Evolutionary conservation across 106 monocot genomes (phyloP).

Genomic region (Triglochin maritima): DNA sequence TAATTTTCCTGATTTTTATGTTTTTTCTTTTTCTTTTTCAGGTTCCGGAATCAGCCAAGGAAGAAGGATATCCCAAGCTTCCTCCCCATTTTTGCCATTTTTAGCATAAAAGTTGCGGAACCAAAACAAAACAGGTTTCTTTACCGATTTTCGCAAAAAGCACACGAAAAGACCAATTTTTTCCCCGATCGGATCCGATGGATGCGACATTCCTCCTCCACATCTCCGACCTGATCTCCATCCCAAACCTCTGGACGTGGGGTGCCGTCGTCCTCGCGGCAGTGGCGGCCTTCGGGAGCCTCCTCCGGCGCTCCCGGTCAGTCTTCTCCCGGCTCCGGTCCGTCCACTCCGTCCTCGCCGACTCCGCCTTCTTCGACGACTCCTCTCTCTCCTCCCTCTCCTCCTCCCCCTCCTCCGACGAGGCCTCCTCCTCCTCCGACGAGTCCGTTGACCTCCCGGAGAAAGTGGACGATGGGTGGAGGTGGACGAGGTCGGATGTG

Average conservation of each 20-base stretch:
- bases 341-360: not conserved
- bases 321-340: not conserved
- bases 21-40: too few relatives aligned
- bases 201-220: slow-evolving; percentile 1
- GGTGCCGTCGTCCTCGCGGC: slow-evolving; percentile 5
- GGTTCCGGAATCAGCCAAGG: too few relatives aligned
- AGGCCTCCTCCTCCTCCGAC: not conserved
- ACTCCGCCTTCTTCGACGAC: not conserved
- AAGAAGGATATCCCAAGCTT: too few relatives aligned
- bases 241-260: not conserved
- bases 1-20: too few relatives aligned
- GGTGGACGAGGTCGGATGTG: not conserved
- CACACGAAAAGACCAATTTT: too few relatives aligned
- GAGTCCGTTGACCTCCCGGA: slow-evolving; percentile 1
- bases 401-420: too few relatives aligned
- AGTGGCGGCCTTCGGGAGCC: not conserved
- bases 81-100: too few relatives aligned
- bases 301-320: not conserved
- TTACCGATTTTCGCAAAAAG: too few relatives aligned
- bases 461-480: not conserved
- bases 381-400: not conserved
- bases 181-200: not conserved
- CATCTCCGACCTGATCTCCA: not conserved
- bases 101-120: too few relatives aligned
- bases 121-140: too few relatives aligned